phyloP scores from a whole-genome alignment of 192 early-diverging fungal genomes.

The Dimargaris cristalligena region DNA sequence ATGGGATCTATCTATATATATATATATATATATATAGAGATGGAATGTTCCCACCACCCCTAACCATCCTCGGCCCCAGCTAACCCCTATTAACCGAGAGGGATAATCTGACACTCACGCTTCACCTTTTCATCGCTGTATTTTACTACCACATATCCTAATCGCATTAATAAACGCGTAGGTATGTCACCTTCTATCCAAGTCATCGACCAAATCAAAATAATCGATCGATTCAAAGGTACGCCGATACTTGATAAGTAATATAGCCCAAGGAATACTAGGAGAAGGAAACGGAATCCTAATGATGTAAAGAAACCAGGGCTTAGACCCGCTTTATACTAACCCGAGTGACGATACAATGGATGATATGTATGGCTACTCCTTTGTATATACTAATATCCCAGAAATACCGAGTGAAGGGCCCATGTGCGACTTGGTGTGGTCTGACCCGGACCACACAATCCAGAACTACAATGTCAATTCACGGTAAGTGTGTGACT shows the following conservation, averaged over 20 bases:
- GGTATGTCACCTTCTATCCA: conserved; percentile 69
- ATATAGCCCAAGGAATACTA: too few species aligned
- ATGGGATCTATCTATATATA: not conserved
- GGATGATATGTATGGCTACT: not conserved
- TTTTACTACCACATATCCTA: too few species aligned
- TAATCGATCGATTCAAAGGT: conserved; percentile 73
- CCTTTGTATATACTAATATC: not conserved
- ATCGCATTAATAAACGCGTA: conserved; percentile 10
- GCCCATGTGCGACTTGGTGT: conserved; percentile 87
- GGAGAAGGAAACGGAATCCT: not conserved
- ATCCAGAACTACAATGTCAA: too few species aligned
- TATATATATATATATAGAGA: too few species aligned
- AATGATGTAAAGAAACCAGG: not conserved
- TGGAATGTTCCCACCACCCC: too few species aligned
- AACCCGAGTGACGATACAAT: conserved; percentile 9
- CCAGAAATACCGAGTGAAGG: conserved; percentile 88
- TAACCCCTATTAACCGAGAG: too few species aligned
- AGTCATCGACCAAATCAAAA: conserved; percentile 70
- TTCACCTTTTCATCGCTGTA: too few species aligned
- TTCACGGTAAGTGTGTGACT: too few species aligned
- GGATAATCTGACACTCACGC: too few species aligned
- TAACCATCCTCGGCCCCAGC: too few species aligned
- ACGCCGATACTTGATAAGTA: too few species aligned
- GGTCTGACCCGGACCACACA: conserved; percentile 73
- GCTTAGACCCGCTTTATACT: conserved; percentile 1